Evolutionary conservation across 2,329 filamentous ascomycete genomes (phyloP).

Genomic region (Arachnomyces sp.): DNA sequence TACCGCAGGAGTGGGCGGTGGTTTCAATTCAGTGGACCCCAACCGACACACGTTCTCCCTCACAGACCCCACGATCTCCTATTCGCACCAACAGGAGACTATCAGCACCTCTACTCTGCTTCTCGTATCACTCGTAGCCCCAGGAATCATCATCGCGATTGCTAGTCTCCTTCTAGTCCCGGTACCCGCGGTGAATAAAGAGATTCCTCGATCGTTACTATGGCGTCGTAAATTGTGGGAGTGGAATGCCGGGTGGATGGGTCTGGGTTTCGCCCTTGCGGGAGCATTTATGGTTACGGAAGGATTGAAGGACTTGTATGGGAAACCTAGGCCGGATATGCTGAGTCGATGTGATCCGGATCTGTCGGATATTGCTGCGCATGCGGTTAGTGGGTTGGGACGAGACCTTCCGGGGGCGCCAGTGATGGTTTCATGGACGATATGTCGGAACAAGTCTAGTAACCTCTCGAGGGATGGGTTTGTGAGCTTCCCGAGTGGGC

Average conservation of each 20-base stretch:
- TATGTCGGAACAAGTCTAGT: constrained; percentile 60
- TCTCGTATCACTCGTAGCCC: constrained; percentile 55
- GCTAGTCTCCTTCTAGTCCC: constrained; percentile 64
- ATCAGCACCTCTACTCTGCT: constrained; percentile 60
- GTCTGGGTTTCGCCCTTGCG: constrained; percentile 63
- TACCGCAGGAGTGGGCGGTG: constrained; percentile 51
- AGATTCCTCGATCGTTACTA: constrained; percentile 55
- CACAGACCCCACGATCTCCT: constrained; percentile 68
- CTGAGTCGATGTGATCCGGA: constrained; percentile 70
- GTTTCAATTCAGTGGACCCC: constrained; percentile 52
- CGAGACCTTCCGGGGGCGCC: constrained; percentile 47
- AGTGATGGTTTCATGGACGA: constrained; percentile 63
- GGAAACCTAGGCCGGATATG: constrained; percentile 57
- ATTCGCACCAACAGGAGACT: constrained; percentile 64
- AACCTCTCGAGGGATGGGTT: constrained; percentile 66
- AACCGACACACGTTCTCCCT: constrained; percentile 65
- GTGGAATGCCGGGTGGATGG: constrained; percentile 76
- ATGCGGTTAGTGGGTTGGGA: constrained; percentile 56
- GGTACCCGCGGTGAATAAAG: constrained; percentile 56
- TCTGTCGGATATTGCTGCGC: constrained; percentile 49
- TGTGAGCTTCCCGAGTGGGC: constrained; percentile 71
- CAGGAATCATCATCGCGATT: constrained; percentile 59
- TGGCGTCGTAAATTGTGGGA: constrained; percentile 87
- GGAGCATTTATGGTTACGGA: constrained; percentile 72
- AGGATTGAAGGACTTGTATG: constrained; percentile 69